Evolutionary conservation across 2,329 filamentous ascomycete genomes (phyloP), one percentile per base, ranked within the genome.

Genomic region (Exophiala xenobiotica): DNA sequence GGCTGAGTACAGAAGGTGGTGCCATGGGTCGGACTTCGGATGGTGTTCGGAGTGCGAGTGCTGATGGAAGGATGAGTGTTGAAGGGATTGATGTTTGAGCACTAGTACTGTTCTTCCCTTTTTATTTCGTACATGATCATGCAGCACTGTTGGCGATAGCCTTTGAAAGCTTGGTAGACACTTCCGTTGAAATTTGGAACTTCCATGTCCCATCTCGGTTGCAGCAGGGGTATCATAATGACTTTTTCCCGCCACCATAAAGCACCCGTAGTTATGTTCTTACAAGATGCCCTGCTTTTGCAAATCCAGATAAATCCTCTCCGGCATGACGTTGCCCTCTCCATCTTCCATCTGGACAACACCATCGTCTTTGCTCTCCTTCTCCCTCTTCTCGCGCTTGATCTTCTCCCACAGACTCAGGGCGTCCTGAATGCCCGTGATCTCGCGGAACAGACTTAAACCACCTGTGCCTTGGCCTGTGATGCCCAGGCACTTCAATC

Each of bases 271-370:
- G 22, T 9, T 20, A 20, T 16, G 14, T 14, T 37, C 11, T 68
- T 77, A 93, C 59, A 95, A 73, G 65, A 96, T 76, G 26, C 92
- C 92, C 68, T 95, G 90, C 74, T 95, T 95, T 71, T 90, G 87
- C 70, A 97, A 73, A 78, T 99, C 93, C 60, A 91, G 85, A 70
- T 96, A 99, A 48, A 99, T 92, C 78, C 96, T 95, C 74, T 96
- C 90, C 0, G 95, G 93, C 93, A 99, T 99, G 51, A 99, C 93
- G 65, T 99, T 97, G 40, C 93, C 93, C 67, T 95, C 88, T 0
- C 83, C 88, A 69, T 99, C 93, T 76, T 99, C 93, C 93, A 99
- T 99, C 76, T 99, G 90, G 43, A 97, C 89, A 7, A 99, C 82
- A 8, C 51, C 22, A 37, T 62, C 61, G 6, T 62, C 60, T 19